Evolutionary conservation across 257 asterid genomes (phyloP).

Genomic region (Solanum phureja): DNA sequence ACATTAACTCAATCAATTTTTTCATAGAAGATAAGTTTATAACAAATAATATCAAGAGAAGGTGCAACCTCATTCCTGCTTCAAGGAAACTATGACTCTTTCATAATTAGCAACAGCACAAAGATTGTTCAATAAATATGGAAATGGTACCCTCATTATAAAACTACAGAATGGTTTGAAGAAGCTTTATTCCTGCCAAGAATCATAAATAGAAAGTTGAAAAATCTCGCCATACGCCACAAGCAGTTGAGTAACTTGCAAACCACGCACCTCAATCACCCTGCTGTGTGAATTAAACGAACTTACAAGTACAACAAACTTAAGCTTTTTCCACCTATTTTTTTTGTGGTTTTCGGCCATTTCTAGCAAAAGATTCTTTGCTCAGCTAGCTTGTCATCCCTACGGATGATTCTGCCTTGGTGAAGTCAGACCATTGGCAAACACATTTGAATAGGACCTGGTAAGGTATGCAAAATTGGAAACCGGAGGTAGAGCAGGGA

Average conservation of each 20-base stretch:
- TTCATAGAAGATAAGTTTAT: neutral
- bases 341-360: neutral
- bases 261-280: neutral
- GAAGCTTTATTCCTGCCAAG: neutral
- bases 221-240: neutral
- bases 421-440: constrained; percentile 40
- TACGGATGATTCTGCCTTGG: constrained; percentile 30
- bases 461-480: constrained; percentile 76
- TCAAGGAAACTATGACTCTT: neutral
- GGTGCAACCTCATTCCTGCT: neutral
- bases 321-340: neutral
- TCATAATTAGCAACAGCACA: neutral
- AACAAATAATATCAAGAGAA: neutral
- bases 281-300: neutral
- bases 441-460: constrained; percentile 76
- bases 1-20: neutral
- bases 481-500: constrained; percentile 66
- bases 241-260: neutral
- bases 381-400: neutral
- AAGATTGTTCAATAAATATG: neutral
- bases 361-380: neutral
- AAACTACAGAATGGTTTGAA: neutral
- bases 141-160: neutral
- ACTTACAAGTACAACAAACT: neutral
- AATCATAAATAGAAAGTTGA: neutral